Evolutionary conservation across 257 asterid genomes (phyloP).

Genomic region (Scutellaria baicalensis): DNA sequence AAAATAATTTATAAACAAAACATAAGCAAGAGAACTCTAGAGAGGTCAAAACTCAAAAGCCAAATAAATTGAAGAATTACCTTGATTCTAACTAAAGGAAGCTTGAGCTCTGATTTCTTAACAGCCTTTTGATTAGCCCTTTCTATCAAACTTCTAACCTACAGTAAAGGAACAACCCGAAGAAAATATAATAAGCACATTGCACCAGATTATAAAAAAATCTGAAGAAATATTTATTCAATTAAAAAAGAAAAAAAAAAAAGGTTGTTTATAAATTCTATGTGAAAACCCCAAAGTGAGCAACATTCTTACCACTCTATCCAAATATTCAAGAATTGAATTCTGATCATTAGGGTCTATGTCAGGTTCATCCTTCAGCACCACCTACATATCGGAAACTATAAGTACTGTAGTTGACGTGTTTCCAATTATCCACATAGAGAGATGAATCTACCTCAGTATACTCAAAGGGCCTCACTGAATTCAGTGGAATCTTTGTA

Average conservation of each 20-base stretch:
- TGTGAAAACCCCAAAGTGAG: constrained; percentile 5
- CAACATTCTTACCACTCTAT: constrained; percentile 59
- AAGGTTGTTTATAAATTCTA: neutral
- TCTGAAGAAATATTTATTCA: neutral
- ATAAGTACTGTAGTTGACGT: constrained; percentile 16
- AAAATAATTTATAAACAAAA: no score
- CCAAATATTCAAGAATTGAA: constrained; percentile 92
- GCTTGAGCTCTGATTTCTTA: constrained; percentile 61
- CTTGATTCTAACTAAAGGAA: constrained; percentile 90
- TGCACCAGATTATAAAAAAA: neutral
- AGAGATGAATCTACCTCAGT: constrained; percentile 59
- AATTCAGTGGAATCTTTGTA: constrained; percentile 81
- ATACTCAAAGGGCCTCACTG: constrained; percentile 95
- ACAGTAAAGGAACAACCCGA: constrained; percentile 17
- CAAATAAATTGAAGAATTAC: constrained; percentile 26
- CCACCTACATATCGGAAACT: constrained; percentile 51
- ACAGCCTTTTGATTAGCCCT: constrained; percentile 50
- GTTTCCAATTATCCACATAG: constrained; percentile 14
- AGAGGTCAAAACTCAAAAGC: neutral
- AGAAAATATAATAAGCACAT: constrained; percentile 1
- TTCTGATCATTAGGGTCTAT: constrained; percentile 85
- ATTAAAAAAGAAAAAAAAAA: neutral
- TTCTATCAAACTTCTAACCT: constrained; percentile 81
- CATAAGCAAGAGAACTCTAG: no score
- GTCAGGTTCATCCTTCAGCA: constrained; percentile 85